phyloP scores from a whole-genome alignment of 768 basidiomycete genomes.

The Chalciporus pseudorubinellus region DNA sequence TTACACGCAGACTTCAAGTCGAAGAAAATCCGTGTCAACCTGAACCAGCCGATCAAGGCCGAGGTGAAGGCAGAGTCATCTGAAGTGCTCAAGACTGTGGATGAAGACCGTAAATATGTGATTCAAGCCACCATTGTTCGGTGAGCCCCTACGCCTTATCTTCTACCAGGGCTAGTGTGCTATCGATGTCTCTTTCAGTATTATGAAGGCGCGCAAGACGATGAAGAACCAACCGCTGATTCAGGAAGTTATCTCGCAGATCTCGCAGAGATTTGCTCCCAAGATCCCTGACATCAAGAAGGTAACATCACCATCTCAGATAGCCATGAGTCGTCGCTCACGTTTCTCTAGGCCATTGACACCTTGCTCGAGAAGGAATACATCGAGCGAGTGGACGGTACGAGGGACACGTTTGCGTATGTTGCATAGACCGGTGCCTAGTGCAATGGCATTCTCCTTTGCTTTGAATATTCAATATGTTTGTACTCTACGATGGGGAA shows the following conservation, averaged over 20 bases:
- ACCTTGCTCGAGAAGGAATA: conserved; percentile 95
- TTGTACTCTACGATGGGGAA: conserved; percentile 7
- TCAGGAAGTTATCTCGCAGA: conserved; percentile 87
- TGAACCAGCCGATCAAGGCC: conserved; percentile 90
- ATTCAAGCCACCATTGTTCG: conserved; percentile 95
- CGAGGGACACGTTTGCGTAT: conserved; percentile 67
- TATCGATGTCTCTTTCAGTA: conserved; percentile 41
- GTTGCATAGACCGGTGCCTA: conserved; percentile 29
- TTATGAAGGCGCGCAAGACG: conserved; percentile 94
- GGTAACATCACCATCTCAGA: conserved; percentile 39
- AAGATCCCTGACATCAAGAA: conserved; percentile 98
- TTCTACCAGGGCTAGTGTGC: neutral
- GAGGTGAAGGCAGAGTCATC: conserved; percentile 89
- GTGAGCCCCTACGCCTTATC: conserved; percentile 20
- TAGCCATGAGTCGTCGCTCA: no score
- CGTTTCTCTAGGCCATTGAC: conserved; percentile 68
- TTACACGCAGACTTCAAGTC: conserved; percentile 70
- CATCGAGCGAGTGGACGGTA: conserved; percentile 89
- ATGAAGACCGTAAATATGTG: conserved; percentile 95
- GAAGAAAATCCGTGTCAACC: conserved; percentile 89
- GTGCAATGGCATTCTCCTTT: conserved; percentile 11
- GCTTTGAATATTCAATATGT: neutral
- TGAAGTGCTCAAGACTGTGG: conserved; percentile 91
- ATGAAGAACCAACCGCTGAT: conserved; percentile 93
- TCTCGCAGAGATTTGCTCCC: conserved; percentile 84